phyloP scores from a whole-genome alignment of 192 early-diverging fungal species.

The Allomyces macrogynus region DNA sequence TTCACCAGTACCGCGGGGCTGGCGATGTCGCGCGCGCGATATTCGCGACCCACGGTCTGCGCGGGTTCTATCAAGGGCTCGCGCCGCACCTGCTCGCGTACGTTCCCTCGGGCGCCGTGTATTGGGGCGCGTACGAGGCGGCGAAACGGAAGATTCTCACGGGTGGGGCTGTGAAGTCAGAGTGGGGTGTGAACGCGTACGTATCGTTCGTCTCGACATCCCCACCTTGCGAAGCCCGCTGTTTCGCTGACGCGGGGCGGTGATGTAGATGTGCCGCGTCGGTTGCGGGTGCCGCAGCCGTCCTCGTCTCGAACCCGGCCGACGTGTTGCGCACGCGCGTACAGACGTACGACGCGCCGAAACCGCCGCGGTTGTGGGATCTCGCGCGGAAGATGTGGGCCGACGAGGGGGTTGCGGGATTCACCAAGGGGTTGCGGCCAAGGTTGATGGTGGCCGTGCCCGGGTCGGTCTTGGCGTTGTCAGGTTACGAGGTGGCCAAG shows the following conservation, averaged over 20 bases:
- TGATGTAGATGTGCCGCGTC: background rate
- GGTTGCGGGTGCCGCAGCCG: background rate
- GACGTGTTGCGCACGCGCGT: background rate
- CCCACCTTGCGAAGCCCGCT: background rate
- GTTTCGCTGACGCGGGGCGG: too few relatives aligned
- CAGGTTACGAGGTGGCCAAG: background rate
- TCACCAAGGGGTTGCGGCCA: background rate
- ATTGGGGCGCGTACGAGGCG: constrained; percentile 27
- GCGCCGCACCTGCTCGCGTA: constrained; percentile 14
- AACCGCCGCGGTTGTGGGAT: background rate
- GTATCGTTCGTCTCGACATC: background rate
- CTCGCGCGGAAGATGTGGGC: background rate
- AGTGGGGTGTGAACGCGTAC: background rate
- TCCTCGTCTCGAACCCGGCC: background rate
- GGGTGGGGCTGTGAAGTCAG: too few relatives aligned
- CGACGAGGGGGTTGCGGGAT: background rate
- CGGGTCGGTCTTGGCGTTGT: background rate
- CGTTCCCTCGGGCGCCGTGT: constrained; percentile 21
- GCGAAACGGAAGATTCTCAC: constrained; percentile 10
- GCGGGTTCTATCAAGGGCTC: constrained; percentile 24
- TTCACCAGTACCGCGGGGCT: background rate
- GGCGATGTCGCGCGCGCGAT: constrained; percentile 14
- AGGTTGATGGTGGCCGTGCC: background rate
- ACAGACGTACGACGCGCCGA: background rate
- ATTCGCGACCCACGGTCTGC: constrained; percentile 10